A percentile compares a stretch with the other conserved stretches of the same genome.
Evolutionary conservation across 495 filamentous ascomycete genomes (phyloP).

Genomic region (Xylaria castorea): DNA sequence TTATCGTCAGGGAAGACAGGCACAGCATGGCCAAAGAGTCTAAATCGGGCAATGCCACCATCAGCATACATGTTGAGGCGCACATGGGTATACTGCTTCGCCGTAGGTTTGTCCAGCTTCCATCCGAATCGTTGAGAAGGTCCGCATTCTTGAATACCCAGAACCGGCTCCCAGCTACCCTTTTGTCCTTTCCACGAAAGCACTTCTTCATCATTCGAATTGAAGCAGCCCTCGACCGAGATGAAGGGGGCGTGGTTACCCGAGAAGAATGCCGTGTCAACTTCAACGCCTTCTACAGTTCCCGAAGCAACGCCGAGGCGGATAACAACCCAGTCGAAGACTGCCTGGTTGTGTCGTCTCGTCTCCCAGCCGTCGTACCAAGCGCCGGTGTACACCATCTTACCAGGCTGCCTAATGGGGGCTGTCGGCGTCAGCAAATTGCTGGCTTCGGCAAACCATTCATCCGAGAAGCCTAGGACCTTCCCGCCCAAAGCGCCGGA

Average conservation of each 20-base stretch:
- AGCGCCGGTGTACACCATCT: conserved; percentile 84
- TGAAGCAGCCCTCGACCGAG: conserved; percentile 79
- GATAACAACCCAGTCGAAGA: conserved; percentile 86
- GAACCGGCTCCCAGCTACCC: conserved; percentile 75
- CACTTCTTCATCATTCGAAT: conserved; percentile 64
- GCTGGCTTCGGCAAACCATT: conserved; percentile 85
- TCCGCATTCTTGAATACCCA: conserved; percentile 73
- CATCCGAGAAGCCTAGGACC: conserved; percentile 79
- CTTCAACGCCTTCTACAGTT: conserved; percentile 76
- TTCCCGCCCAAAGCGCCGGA: conserved; percentile 75
- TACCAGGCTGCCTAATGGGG: conserved; percentile 77
- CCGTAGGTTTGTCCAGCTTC: conserved; percentile 65
- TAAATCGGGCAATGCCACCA: conserved; percentile 88
- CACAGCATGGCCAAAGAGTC: conserved; percentile 79
- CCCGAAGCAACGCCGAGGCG: conserved; percentile 80
- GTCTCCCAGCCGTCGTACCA: conserved; percentile 99
- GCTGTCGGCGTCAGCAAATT: conserved; percentile 80
- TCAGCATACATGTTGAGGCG: conserved; percentile 90
- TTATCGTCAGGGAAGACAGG: conserved; percentile 69
- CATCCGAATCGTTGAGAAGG: conserved; percentile 80
- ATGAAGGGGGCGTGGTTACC: conserved; percentile 89
- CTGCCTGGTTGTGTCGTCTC: conserved; percentile 78
- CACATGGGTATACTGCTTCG: conserved; percentile 82
- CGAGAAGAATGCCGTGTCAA: conserved; percentile 86
- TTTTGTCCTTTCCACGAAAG: conserved; percentile 60